Percentiles rank a stretch among this genome's conserved stretches.
phyloP scores from a whole-genome alignment of 768 basidiomycete species.

The Rhodocollybia butyracea region DNA sequence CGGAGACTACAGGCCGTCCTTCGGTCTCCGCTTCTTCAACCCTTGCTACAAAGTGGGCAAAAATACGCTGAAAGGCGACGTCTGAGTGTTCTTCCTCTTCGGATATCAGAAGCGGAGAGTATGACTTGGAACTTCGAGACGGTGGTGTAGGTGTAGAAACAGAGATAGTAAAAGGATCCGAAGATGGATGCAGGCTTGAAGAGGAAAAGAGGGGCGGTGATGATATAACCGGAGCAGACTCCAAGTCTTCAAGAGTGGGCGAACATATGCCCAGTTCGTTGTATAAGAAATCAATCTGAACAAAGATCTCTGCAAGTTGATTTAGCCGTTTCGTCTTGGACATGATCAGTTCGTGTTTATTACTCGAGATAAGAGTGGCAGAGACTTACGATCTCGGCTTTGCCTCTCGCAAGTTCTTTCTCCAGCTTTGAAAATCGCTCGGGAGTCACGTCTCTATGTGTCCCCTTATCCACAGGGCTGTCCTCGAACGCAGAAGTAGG shows the following conservation, averaged over 20 bases:
- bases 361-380: not conserved
- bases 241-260: conserved; percentile 49
- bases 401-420: conserved; percentile 81
- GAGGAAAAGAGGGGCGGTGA: conserved; percentile 26
- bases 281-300: conserved; percentile 81
- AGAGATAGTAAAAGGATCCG: conserved; percentile 35
- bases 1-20: conserved; percentile 22
- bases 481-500: conserved; percentile 42
- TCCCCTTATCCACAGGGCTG: conserved; percentile 23
- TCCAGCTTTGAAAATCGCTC: conserved; percentile 80
- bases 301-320: conserved; percentile 58
- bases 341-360: not conserved
- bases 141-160: conserved; percentile 44
- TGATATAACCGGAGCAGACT: conserved; percentile 20
- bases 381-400: conserved; percentile 77
- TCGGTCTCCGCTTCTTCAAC: conserved; percentile 59
- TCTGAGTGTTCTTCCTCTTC: conserved; percentile 31
- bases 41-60: conserved; percentile 59
- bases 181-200: conserved; percentile 23
- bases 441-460: conserved; percentile 69
- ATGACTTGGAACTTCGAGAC: conserved; percentile 36
- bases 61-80: conserved; percentile 52
- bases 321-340: conserved; percentile 62
- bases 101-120: conserved; percentile 35
- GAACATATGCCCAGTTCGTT: conserved; percentile 75